Base-by-base conservation (phyloP, 805 yeast species). In the Pichia thaimueangensis region DNA sequence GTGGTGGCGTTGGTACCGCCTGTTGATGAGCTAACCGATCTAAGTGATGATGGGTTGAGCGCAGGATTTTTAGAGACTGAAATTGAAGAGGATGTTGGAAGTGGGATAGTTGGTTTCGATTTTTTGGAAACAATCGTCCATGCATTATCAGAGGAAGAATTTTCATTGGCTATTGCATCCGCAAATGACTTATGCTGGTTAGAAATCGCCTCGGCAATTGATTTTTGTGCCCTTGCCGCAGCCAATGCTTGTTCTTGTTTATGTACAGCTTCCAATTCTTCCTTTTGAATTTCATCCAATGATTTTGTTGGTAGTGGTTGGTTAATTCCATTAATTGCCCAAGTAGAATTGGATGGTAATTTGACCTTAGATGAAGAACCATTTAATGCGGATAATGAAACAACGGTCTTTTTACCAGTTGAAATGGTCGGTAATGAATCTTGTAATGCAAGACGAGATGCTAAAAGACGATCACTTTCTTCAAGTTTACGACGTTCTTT, bases 281-380 rank as follows among this genome's bases (percentile, higher is more conserved):
- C 85, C 45, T 62, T 70, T 54, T 78, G 82, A 47, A 80, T 78
- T 42, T 80, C 84, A 11, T 76, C 78, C 42, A 80, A 64, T 0
- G 82, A 69, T 56, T 73, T 74, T 27, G 62, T 59, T 19, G 55
- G 49, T 17, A 53, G 30, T 7, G 37, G 23, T 7, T 48, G 7
- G 12, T 42, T 30, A 30, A 58, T 62, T 58, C 67, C 59, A 3
- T 60, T 52, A 1, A 59, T 55, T 3, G 58, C 64, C 78, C 78
- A 73, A 32, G 68, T 62, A n/a, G 71, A 60, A 11, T 72, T 55
- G 19, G 61, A 50, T 19, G 76, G 74, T 34, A 71, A 57, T 8
- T 55, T 47, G 3, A 50, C 50, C 6, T 60, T 24, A 4, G 47
- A 15, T 15, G 37, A 24, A 8, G 19, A 49, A 5, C 48, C 42